These are phyloP conservation scores for Earliella scabrosa DNA, from an alignment of 1,284 basidiomycete genomes.

Conservation along the genomic window DNA sequence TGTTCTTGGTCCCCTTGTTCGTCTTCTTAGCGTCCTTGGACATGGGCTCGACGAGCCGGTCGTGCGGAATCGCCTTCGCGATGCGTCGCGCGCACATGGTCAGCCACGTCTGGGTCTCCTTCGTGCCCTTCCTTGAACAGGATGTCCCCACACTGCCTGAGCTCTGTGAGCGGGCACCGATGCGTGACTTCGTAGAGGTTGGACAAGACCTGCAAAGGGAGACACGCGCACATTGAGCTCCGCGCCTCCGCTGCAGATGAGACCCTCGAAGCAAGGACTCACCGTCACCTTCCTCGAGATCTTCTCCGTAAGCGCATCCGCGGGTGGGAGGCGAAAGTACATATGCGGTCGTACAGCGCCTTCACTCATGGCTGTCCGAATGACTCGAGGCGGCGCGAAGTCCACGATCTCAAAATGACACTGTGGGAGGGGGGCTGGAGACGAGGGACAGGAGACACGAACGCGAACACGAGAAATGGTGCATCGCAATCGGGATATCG, in stretches of 20 bases:
- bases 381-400: too few relatives aligned
- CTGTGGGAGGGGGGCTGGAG: too few relatives aligned
- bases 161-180: constrained; percentile 94
- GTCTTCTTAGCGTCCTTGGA: constrained; percentile 14
- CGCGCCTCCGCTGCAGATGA: background rate
- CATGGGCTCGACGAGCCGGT: constrained; percentile 55
- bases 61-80: constrained; percentile 84
- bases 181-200: constrained; percentile 97
- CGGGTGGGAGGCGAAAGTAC: too few relatives aligned
- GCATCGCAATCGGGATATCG: too few relatives aligned
- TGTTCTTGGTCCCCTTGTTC: constrained; percentile 11
- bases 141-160: constrained; percentile 80
- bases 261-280: constrained; percentile 26
- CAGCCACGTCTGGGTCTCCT: constrained; percentile 92
- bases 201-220: constrained; percentile 84
- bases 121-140: constrained; percentile 93
- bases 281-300: constrained; percentile 93
- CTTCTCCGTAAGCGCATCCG: constrained; percentile 76
- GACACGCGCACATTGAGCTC: background rate
- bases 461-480: too few relatives aligned
- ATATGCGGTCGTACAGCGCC: too few relatives aligned
- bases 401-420: too few relatives aligned
- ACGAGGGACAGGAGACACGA: too few relatives aligned
- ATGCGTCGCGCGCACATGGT: constrained; percentile 84
- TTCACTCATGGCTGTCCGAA: too few relatives aligned